These are phyloP conservation scores for Trypanosoma conorhini DNA, from an alignment of 208 protist species.

Conservation along the genomic window DNA sequence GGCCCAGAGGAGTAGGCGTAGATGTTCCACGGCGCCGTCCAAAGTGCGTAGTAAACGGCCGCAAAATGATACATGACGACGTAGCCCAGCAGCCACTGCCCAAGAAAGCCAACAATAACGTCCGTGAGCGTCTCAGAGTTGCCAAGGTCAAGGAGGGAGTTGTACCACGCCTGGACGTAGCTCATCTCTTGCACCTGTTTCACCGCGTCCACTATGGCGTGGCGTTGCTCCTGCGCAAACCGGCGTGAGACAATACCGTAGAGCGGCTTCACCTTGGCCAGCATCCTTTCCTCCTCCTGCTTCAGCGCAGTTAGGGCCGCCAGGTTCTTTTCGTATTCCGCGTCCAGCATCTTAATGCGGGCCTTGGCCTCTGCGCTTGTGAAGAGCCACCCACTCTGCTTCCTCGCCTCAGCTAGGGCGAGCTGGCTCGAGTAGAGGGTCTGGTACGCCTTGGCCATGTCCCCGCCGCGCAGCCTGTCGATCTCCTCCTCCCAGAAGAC, in stretches of 20 bases:
- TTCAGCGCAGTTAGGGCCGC: constrained; percentile 52
- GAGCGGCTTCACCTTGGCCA: constrained; percentile 83
- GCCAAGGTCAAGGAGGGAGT: constrained; percentile 61
- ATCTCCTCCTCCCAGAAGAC: constrained; percentile 63
- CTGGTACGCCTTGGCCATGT: constrained; percentile 35
- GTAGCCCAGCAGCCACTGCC: constrained; percentile 79
- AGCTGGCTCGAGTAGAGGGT: constrained; percentile 45
- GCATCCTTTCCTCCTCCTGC: constrained; percentile 64
- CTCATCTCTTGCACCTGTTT: constrained; percentile 55
- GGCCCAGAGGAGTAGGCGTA: constrained; percentile 74
- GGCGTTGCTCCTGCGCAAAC: constrained; percentile 79
- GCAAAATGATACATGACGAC: constrained; percentile 85
- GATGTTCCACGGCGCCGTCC: constrained; percentile 72
- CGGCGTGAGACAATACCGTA: constrained; percentile 79
- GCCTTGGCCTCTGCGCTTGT: constrained; percentile 55
- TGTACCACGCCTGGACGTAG: constrained; percentile 89
- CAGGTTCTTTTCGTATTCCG: constrained; percentile 49
- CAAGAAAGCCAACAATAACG: constrained; percentile 77
- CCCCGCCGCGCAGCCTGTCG: constrained; percentile 34
- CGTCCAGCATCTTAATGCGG: constrained; percentile 74
- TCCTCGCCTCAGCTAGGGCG: constrained; percentile 47
- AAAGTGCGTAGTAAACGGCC: constrained; percentile 81
- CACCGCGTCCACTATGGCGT: constrained; percentile 57
- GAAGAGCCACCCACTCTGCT: constrained; percentile 71
- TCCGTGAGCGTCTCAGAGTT: constrained; percentile 77